Evolutionary conservation across 1,284 basidiomycete genomes (phyloP).

Genomic region (Cryptococcus sp.): DNA sequence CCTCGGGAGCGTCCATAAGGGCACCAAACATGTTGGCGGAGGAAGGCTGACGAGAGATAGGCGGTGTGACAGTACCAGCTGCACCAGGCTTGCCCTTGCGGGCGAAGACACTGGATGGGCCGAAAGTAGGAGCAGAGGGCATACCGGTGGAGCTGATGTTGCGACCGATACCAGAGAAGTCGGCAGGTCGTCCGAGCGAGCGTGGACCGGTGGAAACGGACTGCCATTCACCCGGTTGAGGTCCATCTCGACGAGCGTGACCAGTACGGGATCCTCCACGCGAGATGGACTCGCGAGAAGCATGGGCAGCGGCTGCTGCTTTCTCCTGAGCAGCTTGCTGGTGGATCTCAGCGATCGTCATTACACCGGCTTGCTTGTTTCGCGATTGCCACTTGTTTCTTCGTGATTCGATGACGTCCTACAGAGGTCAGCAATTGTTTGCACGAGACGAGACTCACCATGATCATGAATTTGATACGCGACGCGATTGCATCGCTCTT

Average conservation of each 20-base stretch:
- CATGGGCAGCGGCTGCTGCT: conserved; percentile 60
- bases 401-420: conserved; percentile 89
- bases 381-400: conserved; percentile 77
- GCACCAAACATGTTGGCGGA: conserved; percentile 83
- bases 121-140: conserved; percentile 68
- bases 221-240: conserved; percentile 74
- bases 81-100: conserved; percentile 67
- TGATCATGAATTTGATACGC: conserved; percentile 92
- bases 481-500: conserved; percentile 74
- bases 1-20: conserved; percentile 64
- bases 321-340: conserved; percentile 75
- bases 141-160: conserved; percentile 79
- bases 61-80: conserved; percentile 59
- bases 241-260: conserved; percentile 62
- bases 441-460: conserved; percentile 60
- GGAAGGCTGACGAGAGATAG: conserved; percentile 74
- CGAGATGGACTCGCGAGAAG: conserved; percentile 60
- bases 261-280: conserved; percentile 85
- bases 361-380: conserved; percentile 72
- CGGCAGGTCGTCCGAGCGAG: conserved; percentile 63
- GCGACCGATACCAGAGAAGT: conserved; percentile 76
- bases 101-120: conserved; percentile 77
- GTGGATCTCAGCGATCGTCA: conserved; percentile 86
- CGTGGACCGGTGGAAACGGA: conserved; percentile 64
- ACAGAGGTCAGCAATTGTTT: conserved; percentile 14